Percentiles rank a stretch among this genome's conserved stretches.
These are phyloP conservation scores for Pueraria montana DNA, from an alignment of 306 rosid genomes.

Conservation along the genomic window DNA sequence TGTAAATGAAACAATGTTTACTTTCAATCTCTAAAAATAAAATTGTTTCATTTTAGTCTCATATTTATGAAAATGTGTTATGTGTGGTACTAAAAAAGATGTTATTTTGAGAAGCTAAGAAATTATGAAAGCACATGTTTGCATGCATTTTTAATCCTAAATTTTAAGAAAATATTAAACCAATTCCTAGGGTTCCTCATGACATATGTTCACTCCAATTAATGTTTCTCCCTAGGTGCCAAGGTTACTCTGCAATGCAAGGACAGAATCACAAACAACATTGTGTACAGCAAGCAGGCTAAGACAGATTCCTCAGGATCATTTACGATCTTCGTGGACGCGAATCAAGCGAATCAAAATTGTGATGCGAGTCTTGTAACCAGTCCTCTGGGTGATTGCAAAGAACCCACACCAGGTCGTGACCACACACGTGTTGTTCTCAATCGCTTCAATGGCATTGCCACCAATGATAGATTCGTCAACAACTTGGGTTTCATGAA, in stretches of 20 bases:
- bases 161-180: too few relatives aligned
- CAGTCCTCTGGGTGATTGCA: constrained; percentile 65
- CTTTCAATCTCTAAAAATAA: too few relatives aligned
- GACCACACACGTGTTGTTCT: constrained; percentile 78
- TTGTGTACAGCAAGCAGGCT: constrained; percentile 58
- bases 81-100: too few relatives aligned
- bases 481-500: constrained; percentile 72
- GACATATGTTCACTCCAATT: too few relatives aligned
- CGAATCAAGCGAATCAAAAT: constrained; percentile 63
- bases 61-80: too few relatives aligned
- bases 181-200: too few relatives aligned
- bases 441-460: constrained; percentile 70
- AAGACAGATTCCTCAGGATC: constrained; percentile 67
- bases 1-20: too few relatives aligned
- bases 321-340: constrained; percentile 54
- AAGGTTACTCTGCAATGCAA: constrained; percentile 75
- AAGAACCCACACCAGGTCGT: constrained; percentile 60
- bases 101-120: too few relatives aligned
- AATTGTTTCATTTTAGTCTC: too few relatives aligned
- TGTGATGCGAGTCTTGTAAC: constrained; percentile 69
- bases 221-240: constrained; percentile 57
- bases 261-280: constrained; percentile 47
- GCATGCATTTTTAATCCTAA: too few relatives aligned
- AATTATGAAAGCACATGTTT: too few relatives aligned
- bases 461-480: constrained; percentile 56